phyloP scores from a whole-genome alignment of 2,329 filamentous ascomycete genomes.

The Colletotrichum sp. region DNA sequence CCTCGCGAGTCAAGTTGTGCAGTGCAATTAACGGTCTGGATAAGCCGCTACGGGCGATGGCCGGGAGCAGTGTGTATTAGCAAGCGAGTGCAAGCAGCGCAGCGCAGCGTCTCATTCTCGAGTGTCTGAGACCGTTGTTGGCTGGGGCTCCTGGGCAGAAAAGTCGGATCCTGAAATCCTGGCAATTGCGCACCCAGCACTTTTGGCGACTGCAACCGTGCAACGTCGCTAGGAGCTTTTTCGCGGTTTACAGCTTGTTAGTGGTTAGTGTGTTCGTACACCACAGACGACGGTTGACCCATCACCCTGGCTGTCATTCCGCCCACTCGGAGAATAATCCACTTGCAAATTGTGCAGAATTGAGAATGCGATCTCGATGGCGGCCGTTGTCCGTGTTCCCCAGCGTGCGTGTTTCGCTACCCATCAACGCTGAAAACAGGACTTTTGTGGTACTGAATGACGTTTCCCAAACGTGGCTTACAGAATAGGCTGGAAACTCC shows the following conservation, averaged over 20 bases:
- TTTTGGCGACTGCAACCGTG: conserved; percentile 11
- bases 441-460: neutral
- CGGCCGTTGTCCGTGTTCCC: neutral
- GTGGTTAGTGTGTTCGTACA: neutral
- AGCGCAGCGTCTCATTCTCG: neutral
- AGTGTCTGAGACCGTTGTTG: neutral
- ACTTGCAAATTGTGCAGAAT: neutral
- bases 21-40: neutral
- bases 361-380: neutral
- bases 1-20: neutral
- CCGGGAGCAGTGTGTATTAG: neutral
- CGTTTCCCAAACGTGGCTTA: conserved; percentile 4
- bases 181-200: neutral
- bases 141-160: neutral
- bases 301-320: neutral
- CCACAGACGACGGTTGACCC: neutral
- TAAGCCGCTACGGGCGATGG: neutral
- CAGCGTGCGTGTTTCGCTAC: neutral
- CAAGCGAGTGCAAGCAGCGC: neutral
- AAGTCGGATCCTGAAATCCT: neutral
- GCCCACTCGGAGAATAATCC: neutral
- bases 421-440: neutral
- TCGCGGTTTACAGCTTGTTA: neutral
- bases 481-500: neutral
- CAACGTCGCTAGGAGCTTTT: conserved; percentile 11